Conservation (phyloP, 805 yeast genomes). For the Pichia gijzeniarum region DNA sequence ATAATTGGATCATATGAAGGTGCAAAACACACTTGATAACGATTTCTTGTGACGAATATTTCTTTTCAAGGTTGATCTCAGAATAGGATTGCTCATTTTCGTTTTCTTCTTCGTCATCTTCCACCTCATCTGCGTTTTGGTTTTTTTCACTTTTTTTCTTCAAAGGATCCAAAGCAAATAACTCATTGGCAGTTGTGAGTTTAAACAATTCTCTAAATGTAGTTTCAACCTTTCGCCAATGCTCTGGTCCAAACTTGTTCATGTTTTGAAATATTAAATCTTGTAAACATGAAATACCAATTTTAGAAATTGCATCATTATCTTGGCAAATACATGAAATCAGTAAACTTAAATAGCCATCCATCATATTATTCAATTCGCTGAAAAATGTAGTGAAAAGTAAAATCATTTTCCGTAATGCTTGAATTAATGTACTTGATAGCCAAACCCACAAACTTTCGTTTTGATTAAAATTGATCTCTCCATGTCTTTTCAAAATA, state of each 20-base stretch:
- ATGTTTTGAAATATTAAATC: constrained; percentile 74
- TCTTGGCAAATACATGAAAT: constrained; percentile 92
- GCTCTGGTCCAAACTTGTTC: constrained; percentile 49
- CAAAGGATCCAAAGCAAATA: constrained; percentile 58
- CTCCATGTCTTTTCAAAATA: constrained; percentile 71
- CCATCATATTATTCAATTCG: constrained; percentile 64
- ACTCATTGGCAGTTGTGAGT: constrained; percentile 78
- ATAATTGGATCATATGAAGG: constrained; percentile 77
- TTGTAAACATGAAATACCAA: constrained; percentile 85
- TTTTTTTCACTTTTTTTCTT: constrained; percentile 24
- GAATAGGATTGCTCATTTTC: constrained; percentile 8
- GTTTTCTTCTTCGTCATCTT: constrained; percentile 16
- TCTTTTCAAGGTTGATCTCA: constrained; percentile 25
- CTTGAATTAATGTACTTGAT: constrained; percentile 93
- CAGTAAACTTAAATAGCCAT: constrained; percentile 70
- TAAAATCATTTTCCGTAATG: constrained; percentile 80
- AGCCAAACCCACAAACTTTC: constrained; percentile 95
- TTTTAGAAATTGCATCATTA: constrained; percentile 92
- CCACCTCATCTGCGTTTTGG: constrained; percentile 4
- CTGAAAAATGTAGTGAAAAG: constrained; percentile 79
- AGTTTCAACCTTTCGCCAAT: constrained; percentile 68
- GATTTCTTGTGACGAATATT: constrained; percentile 47
- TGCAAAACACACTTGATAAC: constrained; percentile 92
- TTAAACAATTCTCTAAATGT: constrained; percentile 68
- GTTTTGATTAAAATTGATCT: constrained; percentile 52